phyloP scores from a whole-genome alignment of 2,329 filamentous ascomycete species.

The Fusarium xyrophilum region DNA sequence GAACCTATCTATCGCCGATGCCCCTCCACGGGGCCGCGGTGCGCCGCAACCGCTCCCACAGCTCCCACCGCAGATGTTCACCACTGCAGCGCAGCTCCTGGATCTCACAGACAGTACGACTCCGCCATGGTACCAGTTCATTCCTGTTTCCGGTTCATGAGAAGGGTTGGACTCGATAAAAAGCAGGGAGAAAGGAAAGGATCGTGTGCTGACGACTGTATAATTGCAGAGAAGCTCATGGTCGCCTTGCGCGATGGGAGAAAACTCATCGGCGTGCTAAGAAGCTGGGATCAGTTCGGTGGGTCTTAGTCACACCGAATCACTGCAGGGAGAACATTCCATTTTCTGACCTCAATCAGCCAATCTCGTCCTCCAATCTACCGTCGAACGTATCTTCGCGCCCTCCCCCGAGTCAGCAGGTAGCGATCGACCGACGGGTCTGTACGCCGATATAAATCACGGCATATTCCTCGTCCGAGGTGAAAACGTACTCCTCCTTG shows the following conservation, averaged over 20 bases:
- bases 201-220: constrained; percentile 38
- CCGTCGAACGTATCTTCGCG: constrained; percentile 85
- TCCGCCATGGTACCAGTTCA: constrained; percentile 22
- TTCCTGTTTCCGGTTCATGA: constrained; percentile 11
- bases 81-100: constrained; percentile 91
- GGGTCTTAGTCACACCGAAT: constrained; percentile 45
- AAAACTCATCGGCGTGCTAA: constrained; percentile 89
- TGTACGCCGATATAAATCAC: constrained; percentile 85
- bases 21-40: constrained; percentile 51
- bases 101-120: constrained; percentile 95
- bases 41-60: constrained; percentile 62
- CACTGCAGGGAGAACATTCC: not conserved
- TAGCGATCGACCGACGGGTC: constrained; percentile 47
- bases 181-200: constrained; percentile 17
- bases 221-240: constrained; percentile 83
- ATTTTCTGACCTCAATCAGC: constrained; percentile 59
- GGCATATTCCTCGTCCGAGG: constrained; percentile 92
- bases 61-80: constrained; percentile 95
- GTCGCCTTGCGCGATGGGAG: constrained; percentile 90
- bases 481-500: constrained; percentile 94
- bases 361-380: constrained; percentile 93
- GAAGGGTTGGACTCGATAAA: not conserved
- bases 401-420: constrained; percentile 53
- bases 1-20: constrained; percentile 59
- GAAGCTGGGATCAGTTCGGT: constrained; percentile 99